Evolutionary conservation across 257 asterid genomes (phyloP).

Genomic region (Solanum chiquidenum): DNA sequence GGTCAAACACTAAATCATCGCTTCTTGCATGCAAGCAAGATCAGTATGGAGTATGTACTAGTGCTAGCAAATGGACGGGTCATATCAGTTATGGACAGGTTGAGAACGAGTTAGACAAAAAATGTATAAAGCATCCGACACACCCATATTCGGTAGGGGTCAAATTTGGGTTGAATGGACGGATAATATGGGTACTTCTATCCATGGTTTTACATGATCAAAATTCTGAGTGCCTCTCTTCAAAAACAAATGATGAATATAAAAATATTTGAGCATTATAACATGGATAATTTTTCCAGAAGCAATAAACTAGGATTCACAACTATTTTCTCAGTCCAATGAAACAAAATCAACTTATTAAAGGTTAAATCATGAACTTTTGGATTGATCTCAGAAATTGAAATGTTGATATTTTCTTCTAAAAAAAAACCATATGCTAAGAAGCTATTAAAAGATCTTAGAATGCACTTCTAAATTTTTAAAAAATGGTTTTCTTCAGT

Average conservation of each 20-base stretch:
- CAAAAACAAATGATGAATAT: neutral
- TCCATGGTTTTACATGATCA: neutral
- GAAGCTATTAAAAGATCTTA: neutral
- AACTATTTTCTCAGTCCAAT: neutral
- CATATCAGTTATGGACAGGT: neutral
- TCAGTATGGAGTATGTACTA: neutral
- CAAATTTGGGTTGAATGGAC: neutral
- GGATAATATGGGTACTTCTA: neutral
- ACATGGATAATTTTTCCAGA: neutral
- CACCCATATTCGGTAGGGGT: neutral
- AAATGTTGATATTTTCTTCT: neutral
- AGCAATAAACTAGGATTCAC: neutral
- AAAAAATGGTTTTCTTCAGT: neutral
- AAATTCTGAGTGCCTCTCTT: neutral
- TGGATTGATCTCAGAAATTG: neutral
- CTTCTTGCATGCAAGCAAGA: neutral
- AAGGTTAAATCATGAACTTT: neutral
- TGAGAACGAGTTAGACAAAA: neutral
- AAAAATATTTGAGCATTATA: neutral
- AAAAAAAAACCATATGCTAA: neutral
- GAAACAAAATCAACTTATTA: neutral
- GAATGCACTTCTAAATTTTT: neutral
- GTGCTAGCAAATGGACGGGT: neutral
- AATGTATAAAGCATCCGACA: neutral
- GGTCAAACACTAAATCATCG: neutral